Evolutionary conservation across 1,284 basidiomycete species (phyloP).

Genomic region (Vanrija sp.): DNA sequence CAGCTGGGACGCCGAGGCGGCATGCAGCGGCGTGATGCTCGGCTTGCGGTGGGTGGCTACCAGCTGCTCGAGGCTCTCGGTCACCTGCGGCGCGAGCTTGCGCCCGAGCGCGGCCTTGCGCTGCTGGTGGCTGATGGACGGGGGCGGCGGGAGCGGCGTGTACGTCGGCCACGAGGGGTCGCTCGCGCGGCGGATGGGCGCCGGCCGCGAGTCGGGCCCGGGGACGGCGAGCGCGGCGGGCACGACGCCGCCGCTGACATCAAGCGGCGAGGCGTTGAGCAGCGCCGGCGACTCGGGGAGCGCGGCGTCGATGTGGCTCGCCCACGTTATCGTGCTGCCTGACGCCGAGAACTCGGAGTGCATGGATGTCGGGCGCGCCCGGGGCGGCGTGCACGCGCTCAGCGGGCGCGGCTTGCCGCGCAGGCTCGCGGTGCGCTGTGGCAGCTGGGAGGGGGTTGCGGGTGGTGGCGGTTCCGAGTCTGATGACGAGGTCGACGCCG

Average conservation of each 20-base stretch:
- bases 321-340: background rate
- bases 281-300: constrained; percentile 9
- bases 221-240: too few species aligned
- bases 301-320: background rate
- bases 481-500: background rate
- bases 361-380: too few species aligned
- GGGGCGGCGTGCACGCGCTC: too few species aligned
- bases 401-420: too few species aligned
- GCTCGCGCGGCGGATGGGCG: too few species aligned
- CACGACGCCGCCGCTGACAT: too few species aligned
- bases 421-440: too few species aligned
- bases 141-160: too few species aligned
- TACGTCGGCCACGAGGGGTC: too few species aligned
- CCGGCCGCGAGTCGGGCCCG: too few species aligned
- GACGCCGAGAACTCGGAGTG: too few species aligned
- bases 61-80: constrained; percentile 32
- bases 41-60: background rate
- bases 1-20: background rate
- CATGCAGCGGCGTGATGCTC: background rate
- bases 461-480: background rate
- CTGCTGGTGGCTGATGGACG: background rate
- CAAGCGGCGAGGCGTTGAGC: background rate
- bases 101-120: constrained; percentile 14
- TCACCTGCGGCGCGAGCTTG: constrained; percentile 30
- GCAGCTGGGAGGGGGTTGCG: background rate